phyloP scores from a whole-genome alignment of 192 early-diverging fungal species.

The Phlyctochytrium bullatum region DNA sequence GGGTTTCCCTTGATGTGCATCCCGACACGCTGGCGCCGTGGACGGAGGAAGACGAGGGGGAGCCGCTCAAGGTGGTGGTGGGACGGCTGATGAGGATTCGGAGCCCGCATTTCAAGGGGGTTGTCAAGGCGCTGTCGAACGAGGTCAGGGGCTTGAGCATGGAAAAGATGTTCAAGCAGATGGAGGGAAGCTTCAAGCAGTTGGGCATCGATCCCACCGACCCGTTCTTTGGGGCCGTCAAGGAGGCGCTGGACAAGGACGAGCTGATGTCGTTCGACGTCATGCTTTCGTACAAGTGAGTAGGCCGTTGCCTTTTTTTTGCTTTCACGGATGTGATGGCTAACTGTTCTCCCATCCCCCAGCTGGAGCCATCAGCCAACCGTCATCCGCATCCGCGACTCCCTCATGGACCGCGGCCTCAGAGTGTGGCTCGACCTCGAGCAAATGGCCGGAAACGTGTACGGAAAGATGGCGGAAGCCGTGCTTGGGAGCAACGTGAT shows the following conservation, averaged over 20 bases:
- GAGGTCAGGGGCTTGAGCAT: background rate
- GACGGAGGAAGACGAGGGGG: too few relatives aligned
- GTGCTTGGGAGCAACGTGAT: slow-evolving; percentile 30
- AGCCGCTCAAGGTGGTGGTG: too few relatives aligned
- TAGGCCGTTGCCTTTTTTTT: background rate
- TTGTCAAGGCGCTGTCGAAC: background rate
- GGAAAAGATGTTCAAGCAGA: background rate
- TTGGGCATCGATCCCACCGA: slow-evolving; percentile 20
- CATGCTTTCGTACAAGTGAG: slow-evolving; percentile 26
- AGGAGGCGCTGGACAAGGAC: background rate
- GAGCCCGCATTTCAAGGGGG: too few relatives aligned
- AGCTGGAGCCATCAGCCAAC: slow-evolving; percentile 10
- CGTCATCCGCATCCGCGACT: slow-evolving; percentile 11
- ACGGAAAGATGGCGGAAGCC: slow-evolving; percentile 38
- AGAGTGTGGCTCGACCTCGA: slow-evolving; percentile 27
- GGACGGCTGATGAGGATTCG: too few relatives aligned
- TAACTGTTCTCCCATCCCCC: background rate
- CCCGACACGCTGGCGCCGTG: too few relatives aligned
- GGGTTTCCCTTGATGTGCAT: too few relatives aligned
- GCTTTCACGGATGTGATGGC: background rate
- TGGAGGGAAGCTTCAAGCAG: slow-evolving; percentile 1
- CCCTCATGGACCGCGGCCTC: slow-evolving; percentile 11
- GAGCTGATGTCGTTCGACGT: slow-evolving; percentile 10
- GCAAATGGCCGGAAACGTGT: slow-evolving; percentile 38
- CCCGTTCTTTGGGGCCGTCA: slow-evolving; percentile 17